Conservation (phyloP, 2,329 filamentous ascomycete species). For the Sordariomycetes sp. region DNA sequence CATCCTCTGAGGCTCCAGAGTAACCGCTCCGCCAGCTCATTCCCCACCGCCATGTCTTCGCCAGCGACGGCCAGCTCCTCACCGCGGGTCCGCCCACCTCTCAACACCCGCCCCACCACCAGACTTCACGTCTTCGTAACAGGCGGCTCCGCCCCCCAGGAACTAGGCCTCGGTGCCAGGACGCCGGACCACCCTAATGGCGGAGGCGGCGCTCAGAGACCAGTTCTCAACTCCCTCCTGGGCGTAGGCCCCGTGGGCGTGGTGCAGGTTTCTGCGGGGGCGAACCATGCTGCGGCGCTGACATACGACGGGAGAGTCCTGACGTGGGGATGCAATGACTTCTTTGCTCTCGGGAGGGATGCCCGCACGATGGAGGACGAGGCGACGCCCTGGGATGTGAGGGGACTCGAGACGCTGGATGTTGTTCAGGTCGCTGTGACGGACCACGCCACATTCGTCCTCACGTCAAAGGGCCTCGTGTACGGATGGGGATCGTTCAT, state of each 20-base stretch:
- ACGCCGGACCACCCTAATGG: neutral
- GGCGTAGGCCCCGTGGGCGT: conserved; percentile 39
- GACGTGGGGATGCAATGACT: conserved; percentile 59
- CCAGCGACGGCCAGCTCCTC: neutral
- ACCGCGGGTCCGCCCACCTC: neutral
- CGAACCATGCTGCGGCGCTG: conserved; percentile 52
- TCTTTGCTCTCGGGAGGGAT: conserved; percentile 50
- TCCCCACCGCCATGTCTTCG: neutral
- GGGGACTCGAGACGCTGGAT: conserved; percentile 34
- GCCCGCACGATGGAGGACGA: conserved; percentile 15
- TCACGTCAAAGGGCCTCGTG: conserved; percentile 50
- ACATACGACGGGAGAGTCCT: conserved; percentile 52
- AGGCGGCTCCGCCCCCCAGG: neutral
- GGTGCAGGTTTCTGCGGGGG: conserved; percentile 51
- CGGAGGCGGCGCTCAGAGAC: neutral
- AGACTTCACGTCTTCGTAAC: neutral
- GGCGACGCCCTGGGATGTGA: conserved; percentile 8
- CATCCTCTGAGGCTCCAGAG: neutral
- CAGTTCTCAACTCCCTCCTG: conserved; percentile 41
- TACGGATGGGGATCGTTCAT: conserved; percentile 61
- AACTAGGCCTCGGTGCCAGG: neutral
- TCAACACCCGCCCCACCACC: neutral
- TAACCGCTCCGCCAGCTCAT: neutral
- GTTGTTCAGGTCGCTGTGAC: conserved; percentile 50
- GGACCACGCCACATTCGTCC: conserved; percentile 52